Evolutionary conservation across 768 basidiomycete species (phyloP).

Genomic region (Clavulina sp.): DNA sequence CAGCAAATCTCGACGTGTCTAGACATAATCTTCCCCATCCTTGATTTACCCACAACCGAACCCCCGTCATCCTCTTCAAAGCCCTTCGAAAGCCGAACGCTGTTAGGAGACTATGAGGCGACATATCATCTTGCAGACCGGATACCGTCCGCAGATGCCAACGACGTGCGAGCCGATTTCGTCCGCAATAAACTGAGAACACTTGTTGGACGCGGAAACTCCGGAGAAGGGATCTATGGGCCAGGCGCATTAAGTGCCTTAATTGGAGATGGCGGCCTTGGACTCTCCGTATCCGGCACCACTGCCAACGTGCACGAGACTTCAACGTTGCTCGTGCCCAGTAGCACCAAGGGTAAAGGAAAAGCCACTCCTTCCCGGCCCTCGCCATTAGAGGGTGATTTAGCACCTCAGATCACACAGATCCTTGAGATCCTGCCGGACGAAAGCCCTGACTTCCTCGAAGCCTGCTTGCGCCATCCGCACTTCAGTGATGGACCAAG

Average conservation of each 20-base stretch:
- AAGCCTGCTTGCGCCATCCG: conserved; percentile 33
- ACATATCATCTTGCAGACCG: conserved; percentile 40
- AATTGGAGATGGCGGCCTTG: not conserved
- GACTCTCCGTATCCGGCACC: conserved; percentile 12
- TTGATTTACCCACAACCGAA: not conserved
- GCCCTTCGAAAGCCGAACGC: conserved; percentile 42
- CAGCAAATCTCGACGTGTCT: not conserved
- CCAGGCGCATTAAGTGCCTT: conserved; percentile 28
- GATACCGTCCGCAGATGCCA: conserved; percentile 23
- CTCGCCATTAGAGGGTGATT: not conserved
- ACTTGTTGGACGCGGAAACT: not conserved
- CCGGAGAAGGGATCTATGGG: conserved; percentile 2
- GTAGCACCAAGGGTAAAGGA: not conserved
- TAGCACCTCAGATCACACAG: conserved; percentile 28
- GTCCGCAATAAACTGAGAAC: no score
- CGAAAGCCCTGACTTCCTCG: conserved; percentile 36
- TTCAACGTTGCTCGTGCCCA: not conserved
- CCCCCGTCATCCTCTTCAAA: not conserved
- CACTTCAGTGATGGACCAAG: conserved; percentile 25
- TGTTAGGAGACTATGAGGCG: conserved; percentile 57
- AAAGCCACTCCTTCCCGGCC: not conserved
- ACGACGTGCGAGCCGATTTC: not conserved
- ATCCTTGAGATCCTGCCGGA: conserved; percentile 66
- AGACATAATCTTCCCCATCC: not conserved
- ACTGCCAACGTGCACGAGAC: conserved; percentile 8